A percentile compares a stretch with the other conserved stretches of the same genome.
Conservation (phyloP, 2,329 filamentous ascomycete species). For the Cordyceps cateniannulata region DNA sequence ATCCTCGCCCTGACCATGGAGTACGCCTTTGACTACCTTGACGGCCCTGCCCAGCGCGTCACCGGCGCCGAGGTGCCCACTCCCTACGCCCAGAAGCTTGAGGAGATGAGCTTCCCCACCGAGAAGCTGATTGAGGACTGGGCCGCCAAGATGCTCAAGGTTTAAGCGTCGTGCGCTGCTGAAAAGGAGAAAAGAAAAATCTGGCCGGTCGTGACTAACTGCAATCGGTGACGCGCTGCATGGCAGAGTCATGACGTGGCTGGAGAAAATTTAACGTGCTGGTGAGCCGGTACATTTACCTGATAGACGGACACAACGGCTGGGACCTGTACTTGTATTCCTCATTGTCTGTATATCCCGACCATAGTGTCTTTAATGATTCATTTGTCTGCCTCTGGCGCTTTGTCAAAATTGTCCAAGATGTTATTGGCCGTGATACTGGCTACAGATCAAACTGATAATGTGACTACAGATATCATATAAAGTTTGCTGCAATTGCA, state of each 20-base stretch:
- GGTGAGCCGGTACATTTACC: slow-evolving; percentile 18
- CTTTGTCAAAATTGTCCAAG: not conserved
- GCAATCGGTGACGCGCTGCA: not conserved
- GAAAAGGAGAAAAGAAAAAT: not conserved
- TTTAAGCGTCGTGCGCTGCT: slow-evolving; percentile 45
- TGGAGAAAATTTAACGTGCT: slow-evolving; percentile 3
- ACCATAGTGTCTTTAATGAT: slow-evolving; percentile 26
- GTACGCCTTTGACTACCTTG: slow-evolving; percentile 96
- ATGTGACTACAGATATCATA: not conserved
- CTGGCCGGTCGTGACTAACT: not conserved
- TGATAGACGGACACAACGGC: slow-evolving; percentile 30
- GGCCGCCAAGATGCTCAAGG: slow-evolving; percentile 78
- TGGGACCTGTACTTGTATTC: slow-evolving; percentile 37
- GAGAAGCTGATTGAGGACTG: slow-evolving; percentile 83
- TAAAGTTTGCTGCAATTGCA: not conserved
- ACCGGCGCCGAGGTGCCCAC: slow-evolving; percentile 97
- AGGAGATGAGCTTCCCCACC: slow-evolving; percentile 92
- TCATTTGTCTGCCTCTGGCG: slow-evolving; percentile 13
- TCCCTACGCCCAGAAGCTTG: slow-evolving; percentile 85
- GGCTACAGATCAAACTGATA: not conserved
- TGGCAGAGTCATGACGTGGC: not conserved
- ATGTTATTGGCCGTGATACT: not conserved
- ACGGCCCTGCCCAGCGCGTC: slow-evolving; percentile 86
- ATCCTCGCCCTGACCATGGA: slow-evolving; percentile 94
- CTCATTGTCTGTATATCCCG: slow-evolving; percentile 32